Evolutionary conservation across 192 early-diverging fungal genomes (phyloP), one percentile per base, ranked within the genome.

Genomic region (Lobulomyces angularis): DNA sequence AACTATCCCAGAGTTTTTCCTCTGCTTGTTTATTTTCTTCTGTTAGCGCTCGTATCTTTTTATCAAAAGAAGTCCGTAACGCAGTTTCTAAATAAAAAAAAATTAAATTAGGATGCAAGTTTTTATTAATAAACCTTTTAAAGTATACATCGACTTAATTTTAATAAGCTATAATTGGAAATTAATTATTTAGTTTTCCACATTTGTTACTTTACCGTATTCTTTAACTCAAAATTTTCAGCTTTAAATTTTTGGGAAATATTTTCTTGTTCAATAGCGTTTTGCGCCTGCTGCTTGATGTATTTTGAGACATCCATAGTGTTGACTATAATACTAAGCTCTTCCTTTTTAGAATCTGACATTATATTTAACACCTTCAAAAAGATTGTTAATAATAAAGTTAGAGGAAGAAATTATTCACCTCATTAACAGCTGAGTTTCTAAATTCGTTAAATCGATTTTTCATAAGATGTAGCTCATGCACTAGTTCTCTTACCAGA

Each of bases 1-100:
- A 74, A 35, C 61, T 64, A 31, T 74, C 71, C 71, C 71, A 74
- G 6, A 74, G 50, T 49, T 70, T 74, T 46, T 65, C 64, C 50
- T 74, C 64, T 16, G 64, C 65, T n/a, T 31, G 32, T 35, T 65
- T 69, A 53, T 43, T 66, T 5, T 58, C 56, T 31, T 69, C 71
- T 14, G 46, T 53, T 4, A 74, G 35, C 30, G 56, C 65, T 25
- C 67, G 55, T 3, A 67, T 48, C 58, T 65, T 62, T 42, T 61
- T 58, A 20, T 56, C 48, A 37, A 49, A 69, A 7, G 61, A 58
- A 16, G 60, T 54, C 28, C 56, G 41, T 20, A 67, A 37, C 3
- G 58, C 45, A 35, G 66, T 62, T 42, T 74, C 71, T n/a, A n/a
- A n/a, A n/a, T n/a, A n/a, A n/a, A n/a, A n/a, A n/a, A n/a, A n/a